Evolutionary conservation across 2,329 filamentous ascomycete species (phyloP).

Genomic region (Beauveria brongniartii): DNA sequence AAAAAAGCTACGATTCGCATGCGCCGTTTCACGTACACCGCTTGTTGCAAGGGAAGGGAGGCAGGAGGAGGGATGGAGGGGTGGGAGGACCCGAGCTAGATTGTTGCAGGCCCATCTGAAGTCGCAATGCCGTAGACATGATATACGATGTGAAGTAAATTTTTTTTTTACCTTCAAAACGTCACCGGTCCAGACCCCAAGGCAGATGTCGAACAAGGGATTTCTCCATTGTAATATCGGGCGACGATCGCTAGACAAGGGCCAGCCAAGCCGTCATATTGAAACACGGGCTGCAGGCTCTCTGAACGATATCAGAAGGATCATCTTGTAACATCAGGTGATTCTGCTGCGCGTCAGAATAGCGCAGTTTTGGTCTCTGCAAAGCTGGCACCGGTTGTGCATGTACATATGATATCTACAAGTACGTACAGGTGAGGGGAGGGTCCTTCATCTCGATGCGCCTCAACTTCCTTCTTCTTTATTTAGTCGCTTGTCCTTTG

Average conservation of each 20-base stretch:
- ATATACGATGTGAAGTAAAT: neutral
- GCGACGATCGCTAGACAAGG: neutral
- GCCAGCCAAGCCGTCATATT: neutral
- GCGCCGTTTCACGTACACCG: conserved; percentile 2
- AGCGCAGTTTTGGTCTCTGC: conserved; percentile 6
- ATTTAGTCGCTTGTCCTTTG: neutral
- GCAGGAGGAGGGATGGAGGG: too few species aligned
- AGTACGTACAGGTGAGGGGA: too few species aligned
- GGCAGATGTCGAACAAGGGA: too few species aligned
- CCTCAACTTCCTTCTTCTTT: neutral
- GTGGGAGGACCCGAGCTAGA: neutral
- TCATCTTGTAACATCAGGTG: conserved; percentile 2
- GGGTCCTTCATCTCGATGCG: conserved; percentile 1
- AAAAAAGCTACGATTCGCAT: neutral
- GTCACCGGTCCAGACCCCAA: neutral
- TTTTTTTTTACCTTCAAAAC: neutral
- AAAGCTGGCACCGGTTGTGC: conserved; percentile 1
- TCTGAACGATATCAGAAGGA: neutral
- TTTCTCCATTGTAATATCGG: neutral
- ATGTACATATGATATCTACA: neutral
- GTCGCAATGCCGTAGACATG: neutral
- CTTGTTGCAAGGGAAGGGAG: neutral
- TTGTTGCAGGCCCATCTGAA: neutral
- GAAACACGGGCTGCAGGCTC: neutral
- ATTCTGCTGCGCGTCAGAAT: conserved; percentile 9